Conservation (phyloP, 495 filamentous ascomycete genomes). For the Tuber calosporum region DNA sequence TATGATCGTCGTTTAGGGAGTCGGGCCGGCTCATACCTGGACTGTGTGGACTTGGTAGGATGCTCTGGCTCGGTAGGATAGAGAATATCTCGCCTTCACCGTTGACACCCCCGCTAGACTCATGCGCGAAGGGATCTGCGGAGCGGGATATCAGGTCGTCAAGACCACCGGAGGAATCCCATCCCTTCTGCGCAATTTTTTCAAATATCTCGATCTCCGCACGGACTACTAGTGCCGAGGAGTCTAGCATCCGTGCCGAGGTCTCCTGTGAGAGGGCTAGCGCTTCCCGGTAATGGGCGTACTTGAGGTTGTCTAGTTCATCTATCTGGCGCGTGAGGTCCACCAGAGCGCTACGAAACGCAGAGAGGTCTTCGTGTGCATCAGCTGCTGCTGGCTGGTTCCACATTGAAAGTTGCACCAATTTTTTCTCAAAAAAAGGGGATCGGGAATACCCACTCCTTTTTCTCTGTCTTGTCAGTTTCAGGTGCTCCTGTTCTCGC, state of each 20-base stretch:
- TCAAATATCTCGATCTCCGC: slow-evolving; percentile 63
- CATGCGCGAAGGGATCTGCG: slow-evolving; percentile 54
- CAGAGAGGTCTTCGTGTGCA: slow-evolving; percentile 39
- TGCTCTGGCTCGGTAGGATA: slow-evolving; percentile 40
- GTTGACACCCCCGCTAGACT: slow-evolving; percentile 43
- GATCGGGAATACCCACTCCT: slow-evolving; percentile 42
- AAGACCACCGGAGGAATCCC: slow-evolving; percentile 55
- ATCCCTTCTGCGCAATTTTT: slow-evolving; percentile 56
- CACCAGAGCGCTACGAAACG: slow-evolving; percentile 47
- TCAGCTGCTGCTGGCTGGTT: slow-evolving; percentile 29
- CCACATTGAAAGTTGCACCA: slow-evolving; percentile 27
- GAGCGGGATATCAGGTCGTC: slow-evolving; percentile 57
- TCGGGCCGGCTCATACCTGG: slow-evolving; percentile 32
- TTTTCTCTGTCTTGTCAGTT: slow-evolving; percentile 51
- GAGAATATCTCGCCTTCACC: slow-evolving; percentile 41
- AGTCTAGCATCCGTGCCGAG: slow-evolving; percentile 52
- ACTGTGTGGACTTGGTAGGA: slow-evolving; percentile 39
- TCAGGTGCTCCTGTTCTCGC: slow-evolving; percentile 56
- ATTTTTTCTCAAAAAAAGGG: slow-evolving; percentile 23
- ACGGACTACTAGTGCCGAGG: slow-evolving; percentile 54
- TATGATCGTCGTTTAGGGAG: slow-evolving; percentile 17
- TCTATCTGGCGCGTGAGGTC: slow-evolving; percentile 55
- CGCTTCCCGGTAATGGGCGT: slow-evolving; percentile 51
- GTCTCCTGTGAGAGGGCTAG: slow-evolving; percentile 55
- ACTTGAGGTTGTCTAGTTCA: slow-evolving; percentile 53